These are phyloP conservation scores for Cercis canadensis DNA, from an alignment of 306 rosid species.

Conservation along the genomic window DNA sequence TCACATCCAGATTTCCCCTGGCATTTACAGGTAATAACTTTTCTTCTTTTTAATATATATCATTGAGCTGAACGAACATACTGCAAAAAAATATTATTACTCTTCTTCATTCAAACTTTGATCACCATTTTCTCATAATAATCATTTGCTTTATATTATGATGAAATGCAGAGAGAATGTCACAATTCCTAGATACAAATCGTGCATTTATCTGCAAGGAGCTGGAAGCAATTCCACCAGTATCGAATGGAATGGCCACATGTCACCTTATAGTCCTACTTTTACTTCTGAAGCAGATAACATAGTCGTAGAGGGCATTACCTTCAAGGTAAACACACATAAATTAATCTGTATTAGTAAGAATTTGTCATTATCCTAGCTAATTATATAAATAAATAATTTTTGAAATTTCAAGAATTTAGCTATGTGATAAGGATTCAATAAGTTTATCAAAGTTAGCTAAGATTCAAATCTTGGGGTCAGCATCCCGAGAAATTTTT, in stretches of 20 bases:
- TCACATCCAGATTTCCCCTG: slow-evolving; percentile 37
- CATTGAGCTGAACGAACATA: not conserved
- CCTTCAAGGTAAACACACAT: slow-evolving; percentile 18
- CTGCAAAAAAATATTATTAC: not conserved
- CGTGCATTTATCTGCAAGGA: slow-evolving; percentile 40
- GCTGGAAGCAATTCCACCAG: not conserved
- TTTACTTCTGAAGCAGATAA: slow-evolving; percentile 28
- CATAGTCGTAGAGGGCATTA: slow-evolving; percentile 24
- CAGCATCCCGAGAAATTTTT: too few relatives aligned
- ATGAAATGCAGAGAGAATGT: slow-evolving; percentile 30
- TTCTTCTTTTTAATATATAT: not conserved
- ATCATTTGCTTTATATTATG: too few relatives aligned
- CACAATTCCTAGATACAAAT: not conserved
- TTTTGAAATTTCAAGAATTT: too few relatives aligned
- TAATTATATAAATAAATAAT: too few relatives aligned
- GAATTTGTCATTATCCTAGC: too few relatives aligned
- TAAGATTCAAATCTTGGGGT: too few relatives aligned
- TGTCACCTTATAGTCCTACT: not conserved
- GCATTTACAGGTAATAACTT: slow-evolving; percentile 32
- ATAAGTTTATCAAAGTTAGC: too few relatives aligned
- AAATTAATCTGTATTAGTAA: too few relatives aligned
- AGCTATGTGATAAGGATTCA: too few relatives aligned
- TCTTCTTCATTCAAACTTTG: not conserved
- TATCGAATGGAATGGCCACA: slow-evolving; percentile 10
- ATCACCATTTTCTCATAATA: too few relatives aligned